Percentiles rank a stretch among this genome's conserved stretches.
Conservation (phyloP, 2,329 filamentous ascomycete genomes). For the Aspergillus tamarii region DNA sequence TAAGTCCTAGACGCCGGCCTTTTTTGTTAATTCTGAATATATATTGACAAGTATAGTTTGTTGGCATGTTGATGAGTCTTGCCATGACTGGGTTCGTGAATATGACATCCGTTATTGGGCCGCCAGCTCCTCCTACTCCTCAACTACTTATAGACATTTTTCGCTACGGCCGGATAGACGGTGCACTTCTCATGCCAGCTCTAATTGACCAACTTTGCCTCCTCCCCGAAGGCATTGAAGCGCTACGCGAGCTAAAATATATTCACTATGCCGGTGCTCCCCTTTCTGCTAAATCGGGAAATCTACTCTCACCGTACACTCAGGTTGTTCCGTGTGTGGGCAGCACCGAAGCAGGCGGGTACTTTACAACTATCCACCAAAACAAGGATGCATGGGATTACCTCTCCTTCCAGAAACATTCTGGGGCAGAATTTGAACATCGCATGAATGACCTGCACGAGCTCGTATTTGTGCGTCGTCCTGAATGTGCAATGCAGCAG, state of each 20-base stretch:
- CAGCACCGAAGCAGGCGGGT: neutral
- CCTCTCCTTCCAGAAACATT: neutral
- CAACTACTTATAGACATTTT: conserved; percentile 22
- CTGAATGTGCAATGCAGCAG: conserved; percentile 12
- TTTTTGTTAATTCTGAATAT: neutral
- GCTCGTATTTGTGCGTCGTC: neutral
- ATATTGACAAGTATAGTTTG: conserved; percentile 19
- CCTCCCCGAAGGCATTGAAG: conserved; percentile 13
- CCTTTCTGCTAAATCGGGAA: neutral
- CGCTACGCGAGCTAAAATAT: conserved; percentile 19
- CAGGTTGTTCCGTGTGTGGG: neutral
- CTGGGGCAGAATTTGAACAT: neutral
- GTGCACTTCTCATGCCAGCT: conserved; percentile 23
- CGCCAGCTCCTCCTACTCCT: neutral
- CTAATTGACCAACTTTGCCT: conserved; percentile 28
- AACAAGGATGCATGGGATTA: neutral
- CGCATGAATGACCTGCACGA: neutral
- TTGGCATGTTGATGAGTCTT: conserved; percentile 24
- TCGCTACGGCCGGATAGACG: conserved; percentile 19
- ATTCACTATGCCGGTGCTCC: neutral
- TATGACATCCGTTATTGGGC: conserved; percentile 23
- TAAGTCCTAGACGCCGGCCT: neutral
- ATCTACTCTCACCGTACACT: neutral
- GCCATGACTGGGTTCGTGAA: conserved; percentile 21
- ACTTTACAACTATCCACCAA: neutral